Evolutionary conservation across 768 basidiomycete genomes (phyloP), one percentile per base, ranked within the genome.

Genomic region (Tylopilus balloui): DNA sequence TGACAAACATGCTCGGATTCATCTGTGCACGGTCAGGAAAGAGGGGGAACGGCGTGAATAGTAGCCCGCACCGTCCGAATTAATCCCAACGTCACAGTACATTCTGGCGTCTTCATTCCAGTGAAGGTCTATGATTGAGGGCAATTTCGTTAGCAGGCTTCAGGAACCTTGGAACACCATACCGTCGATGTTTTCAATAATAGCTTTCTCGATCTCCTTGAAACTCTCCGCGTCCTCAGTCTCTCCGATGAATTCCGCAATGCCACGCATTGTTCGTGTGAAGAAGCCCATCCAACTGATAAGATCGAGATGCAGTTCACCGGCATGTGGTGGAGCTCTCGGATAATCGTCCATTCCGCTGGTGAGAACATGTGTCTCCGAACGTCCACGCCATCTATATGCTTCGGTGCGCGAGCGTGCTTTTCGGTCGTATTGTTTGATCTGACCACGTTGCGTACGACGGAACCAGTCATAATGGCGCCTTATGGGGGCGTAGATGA

Each of bases 271-370:
- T 24, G 94, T 97, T 55, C 86, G 76, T 28, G 90, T 81, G 69
- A 97, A 98, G 74, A 92, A 96, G 4, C 80, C 94, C 84, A 97
- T 91, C 94, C 94, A 98, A 25, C 88, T 86, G 54, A 93, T 89
- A 49, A 97, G 69, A 68, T 98, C 94, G 50, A 97, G 66, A 66
- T 98, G 94, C 40, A 98, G 73, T 70, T 97, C 94, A 42, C 95
- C 94, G 2, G 83, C 77, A 61, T 93, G 91, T 6, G 94, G 87
- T 23, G 84, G 81, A 13, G 88, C 92, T 46, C 94, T 79, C 11
- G 94, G 94, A 67, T 94, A 97, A 68, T 98, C 94, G 64, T 98
- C 94, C 83, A 98, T 85, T 1, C 94, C 94, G 59, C 88, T 91
- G 0, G 95, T 96, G 48, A 98, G 71, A 32, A 98, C 87, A 67